A percentile compares a stretch with the other conserved stretches of the same genome.
These are phyloP conservation scores for Stropharia rugosoannulata DNA, from an alignment of 768 basidiomycete genomes.

Conservation along the genomic window DNA sequence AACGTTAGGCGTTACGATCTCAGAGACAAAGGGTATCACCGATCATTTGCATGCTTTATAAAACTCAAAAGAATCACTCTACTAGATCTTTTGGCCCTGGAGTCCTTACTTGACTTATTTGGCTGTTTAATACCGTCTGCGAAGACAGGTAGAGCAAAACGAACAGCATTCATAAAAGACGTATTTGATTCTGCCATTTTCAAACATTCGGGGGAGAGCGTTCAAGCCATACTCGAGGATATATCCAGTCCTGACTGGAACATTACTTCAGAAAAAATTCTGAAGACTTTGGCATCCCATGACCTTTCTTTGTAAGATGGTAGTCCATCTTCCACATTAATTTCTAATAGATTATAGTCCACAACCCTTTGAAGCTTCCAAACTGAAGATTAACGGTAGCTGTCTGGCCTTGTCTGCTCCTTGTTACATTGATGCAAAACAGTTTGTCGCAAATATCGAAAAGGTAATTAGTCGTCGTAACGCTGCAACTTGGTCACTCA, in stretches of 20 bases:
- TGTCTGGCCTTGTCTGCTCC: constrained; percentile 37
- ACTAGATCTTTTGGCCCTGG: constrained; percentile 55
- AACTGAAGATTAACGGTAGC: constrained; percentile 34
- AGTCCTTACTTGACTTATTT: constrained; percentile 56
- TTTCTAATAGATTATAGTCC: constrained; percentile 38
- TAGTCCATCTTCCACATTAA: not conserved
- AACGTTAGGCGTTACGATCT: constrained; percentile 48
- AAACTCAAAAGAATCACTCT: not conserved
- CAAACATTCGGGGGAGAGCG: constrained; percentile 28
- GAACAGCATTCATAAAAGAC: constrained; percentile 47
- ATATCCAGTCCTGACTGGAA: constrained; percentile 52
- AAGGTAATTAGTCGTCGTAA: constrained; percentile 24
- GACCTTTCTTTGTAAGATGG: constrained; percentile 48
- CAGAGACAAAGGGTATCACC: constrained; percentile 42
- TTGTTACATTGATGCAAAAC: constrained; percentile 50
- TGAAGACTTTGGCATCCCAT: constrained; percentile 43
- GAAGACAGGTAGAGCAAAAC: constrained; percentile 32
- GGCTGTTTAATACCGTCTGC: constrained; percentile 52
- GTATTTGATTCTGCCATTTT: constrained; percentile 45
- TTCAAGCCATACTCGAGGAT: constrained; percentile 41
- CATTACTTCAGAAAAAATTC: constrained; percentile 43
- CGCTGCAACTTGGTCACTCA: not conserved
- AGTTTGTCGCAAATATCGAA: constrained; percentile 51
- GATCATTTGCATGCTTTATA: not conserved
- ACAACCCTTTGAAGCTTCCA: constrained; percentile 51